phyloP scores from a whole-genome alignment of 1,284 basidiomycete species.

The Cronartium quercuum region DNA sequence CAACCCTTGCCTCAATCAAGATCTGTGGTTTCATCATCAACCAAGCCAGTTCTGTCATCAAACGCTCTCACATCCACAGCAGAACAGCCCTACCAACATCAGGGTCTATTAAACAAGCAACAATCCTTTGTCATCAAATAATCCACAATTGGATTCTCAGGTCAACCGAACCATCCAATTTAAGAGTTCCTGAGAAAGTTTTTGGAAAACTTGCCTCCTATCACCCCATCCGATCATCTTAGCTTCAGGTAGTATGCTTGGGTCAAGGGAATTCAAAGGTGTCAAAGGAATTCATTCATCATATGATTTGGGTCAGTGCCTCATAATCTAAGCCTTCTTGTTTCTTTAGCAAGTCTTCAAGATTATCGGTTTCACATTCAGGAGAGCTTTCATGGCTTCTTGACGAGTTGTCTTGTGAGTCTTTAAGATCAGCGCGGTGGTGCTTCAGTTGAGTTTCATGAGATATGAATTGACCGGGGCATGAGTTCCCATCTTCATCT shows the following conservation, averaged over 20 bases:
- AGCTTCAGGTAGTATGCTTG: background rate
- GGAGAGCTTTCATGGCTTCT: background rate
- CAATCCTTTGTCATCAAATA: background rate
- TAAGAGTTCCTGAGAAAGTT: background rate
- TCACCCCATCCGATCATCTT: background rate
- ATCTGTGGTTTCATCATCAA: background rate
- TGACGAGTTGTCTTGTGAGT: background rate
- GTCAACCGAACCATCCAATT: background rate
- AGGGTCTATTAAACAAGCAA: background rate
- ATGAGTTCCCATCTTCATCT: background rate
- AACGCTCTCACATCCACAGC: background rate
- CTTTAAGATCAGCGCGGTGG: background rate
- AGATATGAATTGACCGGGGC: background rate
- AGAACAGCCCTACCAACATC: background rate
- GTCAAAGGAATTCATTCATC: too few relatives aligned
- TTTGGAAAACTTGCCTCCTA: background rate
- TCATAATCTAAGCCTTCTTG: background rate
- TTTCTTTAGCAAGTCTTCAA: slow-evolving; percentile 1
- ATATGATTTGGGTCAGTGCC: too few relatives aligned
- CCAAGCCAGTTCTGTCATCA: background rate
- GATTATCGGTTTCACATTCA: background rate
- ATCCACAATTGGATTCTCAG: background rate
- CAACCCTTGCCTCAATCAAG: too few relatives aligned
- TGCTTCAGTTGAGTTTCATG: background rate
- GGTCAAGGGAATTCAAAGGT: background rate